Percentiles rank a stretch among this genome's conserved stretches.
phyloP scores from a whole-genome alignment of 73 alveolate species.

The Effrenium voratum region DNA sequence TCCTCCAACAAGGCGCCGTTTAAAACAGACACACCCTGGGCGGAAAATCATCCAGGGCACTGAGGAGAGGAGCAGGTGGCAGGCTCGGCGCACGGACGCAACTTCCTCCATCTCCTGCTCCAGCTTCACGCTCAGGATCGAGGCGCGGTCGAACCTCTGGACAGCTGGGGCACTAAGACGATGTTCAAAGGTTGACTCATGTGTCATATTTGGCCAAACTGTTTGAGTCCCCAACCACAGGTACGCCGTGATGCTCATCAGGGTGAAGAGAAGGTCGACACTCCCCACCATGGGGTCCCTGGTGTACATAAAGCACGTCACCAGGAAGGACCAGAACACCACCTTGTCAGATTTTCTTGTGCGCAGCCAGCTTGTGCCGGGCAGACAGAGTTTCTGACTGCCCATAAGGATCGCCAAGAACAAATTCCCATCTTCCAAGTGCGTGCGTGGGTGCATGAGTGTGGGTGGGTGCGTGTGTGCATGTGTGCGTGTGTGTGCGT shows the following conservation, averaged over 20 bases:
- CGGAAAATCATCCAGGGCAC: too few species aligned
- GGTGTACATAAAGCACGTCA: neutral
- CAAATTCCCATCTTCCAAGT: too few species aligned
- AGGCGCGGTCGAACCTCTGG: neutral
- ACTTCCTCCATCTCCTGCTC: conserved; percentile 21
- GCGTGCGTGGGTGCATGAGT: too few species aligned
- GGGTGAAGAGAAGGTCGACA: neutral
- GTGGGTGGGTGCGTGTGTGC: too few species aligned
- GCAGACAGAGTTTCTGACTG: too few species aligned
- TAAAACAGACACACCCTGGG: too few species aligned
- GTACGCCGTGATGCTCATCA: conserved; percentile 1
- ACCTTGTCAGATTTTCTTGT: too few species aligned
- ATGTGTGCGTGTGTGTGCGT: too few species aligned
- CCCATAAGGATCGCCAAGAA: too few species aligned
- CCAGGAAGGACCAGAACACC: too few species aligned
- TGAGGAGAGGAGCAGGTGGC: conserved; percentile 30
- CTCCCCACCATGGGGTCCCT: neutral
- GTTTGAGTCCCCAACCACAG: conserved; percentile 17
- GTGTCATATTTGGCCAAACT: neutral
- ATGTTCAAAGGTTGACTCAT: neutral
- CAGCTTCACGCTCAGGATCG: neutral
- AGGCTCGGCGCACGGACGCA: conserved; percentile 33
- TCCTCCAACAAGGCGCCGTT: too few species aligned
- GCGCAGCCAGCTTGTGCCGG: too few species aligned
- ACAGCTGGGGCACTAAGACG: neutral